Percentiles rank a stretch among this genome's conserved stretches.
These are phyloP conservation scores for Spathaspora girioi DNA, from an alignment of 805 yeast species.

Conservation along the genomic window DNA sequence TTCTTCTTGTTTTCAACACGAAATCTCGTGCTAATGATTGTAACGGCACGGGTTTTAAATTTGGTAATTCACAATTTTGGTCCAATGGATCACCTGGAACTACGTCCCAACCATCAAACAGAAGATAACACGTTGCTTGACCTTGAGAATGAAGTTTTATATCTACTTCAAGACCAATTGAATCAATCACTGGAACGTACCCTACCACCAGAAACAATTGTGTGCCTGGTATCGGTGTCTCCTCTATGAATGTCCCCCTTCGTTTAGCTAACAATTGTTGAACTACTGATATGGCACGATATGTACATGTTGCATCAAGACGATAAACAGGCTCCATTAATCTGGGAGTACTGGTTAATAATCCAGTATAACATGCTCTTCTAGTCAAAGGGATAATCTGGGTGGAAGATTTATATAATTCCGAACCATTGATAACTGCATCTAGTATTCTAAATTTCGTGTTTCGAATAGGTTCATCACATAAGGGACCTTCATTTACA, in stretches of 20 bases:
- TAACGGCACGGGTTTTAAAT: conserved; percentile 70
- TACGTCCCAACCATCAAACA: conserved; percentile 66
- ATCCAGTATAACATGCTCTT: conserved; percentile 78
- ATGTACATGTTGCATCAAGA: conserved; percentile 54
- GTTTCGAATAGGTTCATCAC: conserved; percentile 75
- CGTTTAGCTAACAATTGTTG: conserved; percentile 52
- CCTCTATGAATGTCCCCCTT: conserved; percentile 41
- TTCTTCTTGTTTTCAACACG: conserved; percentile 78
- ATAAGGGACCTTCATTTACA: conserved; percentile 83
- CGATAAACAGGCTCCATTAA: conserved; percentile 79
- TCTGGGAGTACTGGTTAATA: conserved; percentile 73
- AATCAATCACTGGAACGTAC: conserved; percentile 80
- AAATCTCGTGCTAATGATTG: conserved; percentile 81
- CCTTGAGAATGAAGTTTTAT: conserved; percentile 75
- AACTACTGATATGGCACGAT: conserved; percentile 44
- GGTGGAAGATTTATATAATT: conserved; percentile 47
- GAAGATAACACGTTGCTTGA: conserved; percentile 64
- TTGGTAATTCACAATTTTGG: conserved; percentile 54
- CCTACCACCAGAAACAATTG: conserved; percentile 62
- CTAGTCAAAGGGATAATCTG: conserved; percentile 81
- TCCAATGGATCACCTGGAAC: conserved; percentile 95
- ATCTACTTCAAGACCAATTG: conserved; percentile 87
- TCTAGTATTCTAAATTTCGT: conserved; percentile 70
- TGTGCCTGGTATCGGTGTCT: conserved; percentile 66
- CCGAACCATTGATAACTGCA: conserved; percentile 46